Base-by-base conservation (phyloP, 2,329 filamentous ascomycete species). In the Cladosporium sp. region DNA sequence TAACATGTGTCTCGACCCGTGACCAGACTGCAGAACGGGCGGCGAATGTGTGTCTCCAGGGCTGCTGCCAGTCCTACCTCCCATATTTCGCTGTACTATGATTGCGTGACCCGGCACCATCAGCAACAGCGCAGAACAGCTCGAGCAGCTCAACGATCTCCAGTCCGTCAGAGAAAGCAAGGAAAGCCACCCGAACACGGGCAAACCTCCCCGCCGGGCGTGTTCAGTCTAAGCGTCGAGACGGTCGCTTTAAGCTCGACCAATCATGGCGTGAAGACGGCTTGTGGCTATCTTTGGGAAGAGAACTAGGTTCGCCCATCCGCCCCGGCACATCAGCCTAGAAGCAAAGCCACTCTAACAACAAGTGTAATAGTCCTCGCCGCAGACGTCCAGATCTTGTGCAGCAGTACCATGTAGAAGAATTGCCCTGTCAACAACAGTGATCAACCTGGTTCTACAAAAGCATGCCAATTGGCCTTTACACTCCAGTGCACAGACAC, bases 261-360 rank as follows among this genome's bases (percentile, higher is more conserved):
- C 55, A 58, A 58, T 58, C 55, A 58, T 7, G 5, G 34, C 32
- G 3, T 21, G 5, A 15, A 28, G 14, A 15, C 15, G 34, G 32
- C 32, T 21, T 58, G 12, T 28, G 24, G 7, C 55, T 58, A 58
- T 58, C 55, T 41, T 58, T 58, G 55, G 55, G 14, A 36, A 14
- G 10, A 14, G 4, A 55, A 21, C 28, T 32, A 32, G 32, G 52
- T 55, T 55, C 52, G 4, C 30, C 30, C 26, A n/a, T 11, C 52
- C 14, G 51, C 32, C 21, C 24, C 51, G 28, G 26, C 26, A 28
- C 49, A 28, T 52, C 51, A 54, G 51, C 51, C 26, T 55, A 28
- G 51, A 54, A 30, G 51, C 51, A 55, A 34, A 34, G 14, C 28
- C 51, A 54, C 51, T 26, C 26, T 4, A 11, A 44, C 2, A 44